These are phyloP conservation scores for Stagonosporopsis chrysanthemi DNA, from an alignment of 2,329 filamentous ascomycete species.

Conservation along the genomic window DNA sequence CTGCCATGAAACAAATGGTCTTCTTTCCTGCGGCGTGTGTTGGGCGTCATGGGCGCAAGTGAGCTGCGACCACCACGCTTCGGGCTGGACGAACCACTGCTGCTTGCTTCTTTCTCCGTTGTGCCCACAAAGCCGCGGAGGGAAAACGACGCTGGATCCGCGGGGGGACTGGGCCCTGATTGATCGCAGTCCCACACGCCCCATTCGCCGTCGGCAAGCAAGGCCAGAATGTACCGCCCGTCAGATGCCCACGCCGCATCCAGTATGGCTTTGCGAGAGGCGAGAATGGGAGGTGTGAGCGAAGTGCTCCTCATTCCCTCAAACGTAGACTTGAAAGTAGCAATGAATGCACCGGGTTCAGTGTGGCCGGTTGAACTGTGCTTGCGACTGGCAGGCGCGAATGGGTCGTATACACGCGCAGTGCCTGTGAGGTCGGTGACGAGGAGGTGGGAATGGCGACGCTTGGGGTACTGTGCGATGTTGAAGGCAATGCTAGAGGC, in stretches of 20 bases:
- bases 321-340: constrained; percentile 45
- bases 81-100: constrained; percentile 34
- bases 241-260: constrained; percentile 58
- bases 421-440: constrained; percentile 63
- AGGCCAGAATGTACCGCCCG: constrained; percentile 55
- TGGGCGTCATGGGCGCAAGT: constrained; percentile 60
- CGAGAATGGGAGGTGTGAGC: constrained; percentile 39
- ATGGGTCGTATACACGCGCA: constrained; percentile 65
- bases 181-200: constrained; percentile 59
- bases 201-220: constrained; percentile 61
- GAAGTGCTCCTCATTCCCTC: constrained; percentile 37
- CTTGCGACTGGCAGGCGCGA: constrained; percentile 46
- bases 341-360: constrained; percentile 41
- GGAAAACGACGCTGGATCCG: constrained; percentile 44
- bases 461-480: constrained; percentile 59
- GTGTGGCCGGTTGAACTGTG: constrained; percentile 26
- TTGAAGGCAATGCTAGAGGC: constrained; percentile 63
- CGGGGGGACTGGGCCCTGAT: constrained; percentile 40
- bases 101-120: constrained; percentile 31
- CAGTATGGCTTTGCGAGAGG: constrained; percentile 57
- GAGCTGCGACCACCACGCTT: constrained; percentile 47
- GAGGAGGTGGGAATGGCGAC: constrained; percentile 62
- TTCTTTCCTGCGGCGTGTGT: constrained; percentile 56
- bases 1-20: constrained; percentile 55
- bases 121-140: constrained; percentile 48